These are phyloP conservation scores for Lumnitzera littorea DNA, from an alignment of 345 rosid species.

Conservation along the genomic window DNA sequence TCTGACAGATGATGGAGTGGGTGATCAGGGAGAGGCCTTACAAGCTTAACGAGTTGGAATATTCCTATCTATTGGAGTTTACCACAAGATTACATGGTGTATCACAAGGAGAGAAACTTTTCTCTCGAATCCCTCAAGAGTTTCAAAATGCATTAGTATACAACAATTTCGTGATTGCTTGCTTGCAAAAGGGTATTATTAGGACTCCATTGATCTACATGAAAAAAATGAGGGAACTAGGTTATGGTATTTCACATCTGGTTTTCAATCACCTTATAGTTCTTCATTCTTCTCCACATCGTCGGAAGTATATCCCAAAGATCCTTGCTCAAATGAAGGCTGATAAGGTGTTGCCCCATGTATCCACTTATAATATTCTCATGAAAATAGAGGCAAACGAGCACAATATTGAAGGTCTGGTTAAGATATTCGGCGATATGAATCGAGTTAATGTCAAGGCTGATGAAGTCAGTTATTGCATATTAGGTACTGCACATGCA, in stretches of 20 bases:
- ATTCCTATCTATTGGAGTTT: slow-evolving; percentile 77
- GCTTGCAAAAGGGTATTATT: slow-evolving; percentile 68
- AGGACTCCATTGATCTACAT: slow-evolving; percentile 74
- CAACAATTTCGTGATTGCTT: slow-evolving; percentile 79
- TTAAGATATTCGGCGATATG: slow-evolving; percentile 58
- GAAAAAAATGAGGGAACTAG: slow-evolving; percentile 92
- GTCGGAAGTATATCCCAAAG: slow-evolving; percentile 63
- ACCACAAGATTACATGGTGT: slow-evolving; percentile 71
- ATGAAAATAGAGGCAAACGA: slow-evolving; percentile 90
- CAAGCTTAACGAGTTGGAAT: slow-evolving; percentile 70
- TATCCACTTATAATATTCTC: slow-evolving; percentile 78
- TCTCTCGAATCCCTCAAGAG: slow-evolving; percentile 59
- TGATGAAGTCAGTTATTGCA: slow-evolving; percentile 75
- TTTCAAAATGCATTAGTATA: slow-evolving; percentile 80
- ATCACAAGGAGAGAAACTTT: slow-evolving; percentile 68
- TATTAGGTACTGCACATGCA: slow-evolving; percentile 76
- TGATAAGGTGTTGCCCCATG: slow-evolving; percentile 67
- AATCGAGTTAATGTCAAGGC: slow-evolving; percentile 55
- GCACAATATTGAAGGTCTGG: slow-evolving; percentile 59
- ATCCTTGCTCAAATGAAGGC: slow-evolving; percentile 83
- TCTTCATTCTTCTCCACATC: slow-evolving; percentile 60
- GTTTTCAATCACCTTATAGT: slow-evolving; percentile 77
- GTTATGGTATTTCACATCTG: slow-evolving; percentile 59
- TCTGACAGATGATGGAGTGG: slow-evolving; percentile 88
- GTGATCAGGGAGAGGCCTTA: slow-evolving; percentile 86